Evolutionary conservation across 192 early-diverging fungal species (phyloP).

Genomic region (Chytriomyces sp.): DNA sequence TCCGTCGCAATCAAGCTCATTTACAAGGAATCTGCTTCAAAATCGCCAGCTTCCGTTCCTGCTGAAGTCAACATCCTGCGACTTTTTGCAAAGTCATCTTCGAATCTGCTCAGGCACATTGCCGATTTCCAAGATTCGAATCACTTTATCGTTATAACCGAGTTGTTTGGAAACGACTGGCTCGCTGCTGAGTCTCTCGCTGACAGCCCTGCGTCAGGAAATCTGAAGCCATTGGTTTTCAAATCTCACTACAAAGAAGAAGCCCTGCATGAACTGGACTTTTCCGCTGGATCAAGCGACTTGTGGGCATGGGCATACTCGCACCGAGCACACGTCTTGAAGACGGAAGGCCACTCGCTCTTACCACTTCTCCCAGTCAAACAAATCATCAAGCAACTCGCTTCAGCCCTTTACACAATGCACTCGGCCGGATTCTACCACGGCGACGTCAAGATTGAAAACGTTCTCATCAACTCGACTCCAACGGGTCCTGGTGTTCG

Average conservation of each 20-base stretch:
- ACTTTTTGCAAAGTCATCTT: neutral
- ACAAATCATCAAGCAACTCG: constrained; percentile 51
- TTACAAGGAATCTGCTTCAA: constrained; percentile 23
- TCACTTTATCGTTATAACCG: constrained; percentile 30
- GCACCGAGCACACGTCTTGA: neutral
- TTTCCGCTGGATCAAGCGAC: constrained; percentile 25
- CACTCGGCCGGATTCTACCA: constrained; percentile 53
- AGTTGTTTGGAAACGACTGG: constrained; percentile 21
- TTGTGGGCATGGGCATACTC: constrained; percentile 32
- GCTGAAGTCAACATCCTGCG: neutral
- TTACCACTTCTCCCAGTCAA: neutral
- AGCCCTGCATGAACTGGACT: neutral
- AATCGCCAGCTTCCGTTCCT: neutral
- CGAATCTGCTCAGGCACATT: constrained; percentile 2
- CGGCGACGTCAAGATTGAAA: constrained; percentile 66
- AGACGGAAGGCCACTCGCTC: neutral
- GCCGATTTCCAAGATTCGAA: neutral
- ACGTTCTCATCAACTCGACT: constrained; percentile 43
- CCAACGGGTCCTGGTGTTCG: constrained; percentile 9
- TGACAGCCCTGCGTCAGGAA: neutral
- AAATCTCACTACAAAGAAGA: neutral
- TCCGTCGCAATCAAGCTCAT: constrained; percentile 28
- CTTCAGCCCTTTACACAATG: constrained; percentile 45
- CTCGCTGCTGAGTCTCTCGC: constrained; percentile 8
- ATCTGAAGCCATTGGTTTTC: neutral